Evolutionary conservation across 1,284 basidiomycete genomes (phyloP).

Genomic region (Exobasidium rhododendri): DNA sequence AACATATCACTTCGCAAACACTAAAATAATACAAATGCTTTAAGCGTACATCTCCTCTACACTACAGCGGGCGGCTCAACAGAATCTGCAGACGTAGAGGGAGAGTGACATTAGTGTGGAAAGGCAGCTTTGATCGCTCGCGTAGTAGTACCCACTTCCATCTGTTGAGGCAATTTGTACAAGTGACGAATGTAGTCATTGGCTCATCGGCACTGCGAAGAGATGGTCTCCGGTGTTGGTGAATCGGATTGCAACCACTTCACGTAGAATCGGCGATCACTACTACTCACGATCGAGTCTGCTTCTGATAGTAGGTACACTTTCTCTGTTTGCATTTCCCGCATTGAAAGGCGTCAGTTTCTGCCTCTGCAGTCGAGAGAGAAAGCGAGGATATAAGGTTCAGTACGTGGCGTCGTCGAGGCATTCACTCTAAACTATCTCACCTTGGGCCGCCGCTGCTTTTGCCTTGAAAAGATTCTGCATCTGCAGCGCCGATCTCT

Average conservation of each 20-base stretch:
- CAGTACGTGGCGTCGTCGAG: background rate
- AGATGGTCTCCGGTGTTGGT: background rate
- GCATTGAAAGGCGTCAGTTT: constrained; percentile 98
- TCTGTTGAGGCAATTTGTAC: constrained; percentile 48
- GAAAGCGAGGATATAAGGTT: background rate
- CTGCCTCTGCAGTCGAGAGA: constrained; percentile 61
- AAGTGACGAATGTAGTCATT: constrained; percentile 52
- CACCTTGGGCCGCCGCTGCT: constrained; percentile 69
- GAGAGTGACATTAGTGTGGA: too few species aligned
- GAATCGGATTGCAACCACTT: background rate
- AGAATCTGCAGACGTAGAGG: too few species aligned
- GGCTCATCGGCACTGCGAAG: constrained; percentile 47
- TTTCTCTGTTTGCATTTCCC: constrained; percentile 66
- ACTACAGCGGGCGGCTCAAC: too few species aligned
- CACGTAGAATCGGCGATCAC: background rate
- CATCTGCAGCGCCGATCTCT: constrained; percentile 65
- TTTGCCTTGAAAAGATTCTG: constrained; percentile 84
- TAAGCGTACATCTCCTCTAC: too few species aligned
- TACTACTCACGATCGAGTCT: constrained; percentile 26
- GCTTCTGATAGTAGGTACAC: constrained; percentile 53
- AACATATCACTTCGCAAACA: too few species aligned
- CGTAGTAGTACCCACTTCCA: constrained; percentile 8
- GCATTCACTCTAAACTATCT: background rate
- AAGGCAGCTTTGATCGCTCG: too few species aligned
- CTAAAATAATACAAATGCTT: too few species aligned